Base-by-base conservation (phyloP, 768 basidiomycete species). In the Auriscalpium orientale region DNA sequence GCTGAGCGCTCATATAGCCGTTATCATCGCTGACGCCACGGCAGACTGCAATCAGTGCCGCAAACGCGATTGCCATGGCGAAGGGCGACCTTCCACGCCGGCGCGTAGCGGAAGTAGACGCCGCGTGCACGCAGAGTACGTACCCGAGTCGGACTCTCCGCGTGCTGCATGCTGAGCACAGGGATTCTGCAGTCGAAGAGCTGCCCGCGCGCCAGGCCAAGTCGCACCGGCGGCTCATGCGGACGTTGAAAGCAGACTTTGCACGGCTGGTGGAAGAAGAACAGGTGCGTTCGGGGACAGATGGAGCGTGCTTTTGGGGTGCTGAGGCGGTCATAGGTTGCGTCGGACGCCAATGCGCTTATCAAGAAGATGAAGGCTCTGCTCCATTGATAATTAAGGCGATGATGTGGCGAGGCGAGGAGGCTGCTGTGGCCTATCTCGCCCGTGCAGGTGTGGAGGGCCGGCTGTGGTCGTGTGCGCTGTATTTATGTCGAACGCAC, bases 361-460 rank as follows among this genome's bases (percentile, higher is more conserved):
- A 46, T 62, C 21, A 57, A 38, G 36, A 43, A 38, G 11, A 60
- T 49, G 18, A 62, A 55, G 45, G 57, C 46, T 18, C 44, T 62
- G 37, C 13, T 60, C 8, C 47, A 56, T 28, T 28, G 53, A 18
- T 53, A 28, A 5, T 7, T 1, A 28, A 5, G 28, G 28, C 5
- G 46, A 37, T 11, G 35, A 16, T 11, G 18, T 10, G 20, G 21
- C 12, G 15, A 20, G 52, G n/a, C 15, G 13, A 33, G 18, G 35
- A 15, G 3, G 13, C 11, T 18, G n/a, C 43, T 46, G 53, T 34
- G 21, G 53, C 11, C 8, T 16, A 12, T 18, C 16, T 5, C 21
- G 9, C 20, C 18, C 12, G 20, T n/a, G n/a, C n/a, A n/a, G 28
- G 5, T 37, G 28, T 33, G 16, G 49, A 1, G 1, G 4, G 50